A percentile compares a stretch with the other conserved stretches of the same genome.
Evolutionary conservation across 108 stramenopile genomes (phyloP).

Genomic region (Cyclostephanos tholiformis): DNA sequence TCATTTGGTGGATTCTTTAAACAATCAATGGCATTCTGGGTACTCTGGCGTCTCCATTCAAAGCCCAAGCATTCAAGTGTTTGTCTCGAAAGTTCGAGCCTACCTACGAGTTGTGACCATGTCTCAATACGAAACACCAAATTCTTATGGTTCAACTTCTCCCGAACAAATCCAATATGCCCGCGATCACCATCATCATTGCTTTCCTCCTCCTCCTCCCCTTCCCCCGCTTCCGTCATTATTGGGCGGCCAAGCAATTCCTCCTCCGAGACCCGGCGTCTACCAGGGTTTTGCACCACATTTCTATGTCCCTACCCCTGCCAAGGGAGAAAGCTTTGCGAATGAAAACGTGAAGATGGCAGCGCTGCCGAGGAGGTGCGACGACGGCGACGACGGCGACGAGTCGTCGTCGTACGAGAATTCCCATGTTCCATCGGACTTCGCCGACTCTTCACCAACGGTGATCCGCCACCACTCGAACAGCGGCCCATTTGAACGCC

Average conservation of each 20-base stretch:
- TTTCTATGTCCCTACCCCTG: neutral
- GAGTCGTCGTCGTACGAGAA: neutral
- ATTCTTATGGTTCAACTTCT: neutral
- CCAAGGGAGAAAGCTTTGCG: no score
- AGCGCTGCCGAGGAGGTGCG: no score
- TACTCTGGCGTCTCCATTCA: no score
- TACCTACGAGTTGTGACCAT: no score
- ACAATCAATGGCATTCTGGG: no score
- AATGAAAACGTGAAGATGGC: no score
- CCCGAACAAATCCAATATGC: neutral
- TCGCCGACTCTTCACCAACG: neutral
- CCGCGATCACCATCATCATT: neutral
- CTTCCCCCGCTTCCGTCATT: neutral
- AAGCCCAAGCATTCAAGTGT: no score
- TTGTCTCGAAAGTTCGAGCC: no score
- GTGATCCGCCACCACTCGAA: neutral
- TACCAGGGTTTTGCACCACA: neutral
- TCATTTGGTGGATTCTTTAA: no score
- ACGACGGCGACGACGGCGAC: neutral
- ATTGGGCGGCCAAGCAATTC: neutral
- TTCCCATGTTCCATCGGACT: neutral
- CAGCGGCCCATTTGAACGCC: no score
- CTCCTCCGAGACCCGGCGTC: neutral
- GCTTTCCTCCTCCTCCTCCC: conserved; percentile 10
- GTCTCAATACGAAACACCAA: neutral